phyloP scores from a whole-genome alignment of 2,329 filamentous ascomycete genomes.

The Penicillium fuscoglaucum region DNA sequence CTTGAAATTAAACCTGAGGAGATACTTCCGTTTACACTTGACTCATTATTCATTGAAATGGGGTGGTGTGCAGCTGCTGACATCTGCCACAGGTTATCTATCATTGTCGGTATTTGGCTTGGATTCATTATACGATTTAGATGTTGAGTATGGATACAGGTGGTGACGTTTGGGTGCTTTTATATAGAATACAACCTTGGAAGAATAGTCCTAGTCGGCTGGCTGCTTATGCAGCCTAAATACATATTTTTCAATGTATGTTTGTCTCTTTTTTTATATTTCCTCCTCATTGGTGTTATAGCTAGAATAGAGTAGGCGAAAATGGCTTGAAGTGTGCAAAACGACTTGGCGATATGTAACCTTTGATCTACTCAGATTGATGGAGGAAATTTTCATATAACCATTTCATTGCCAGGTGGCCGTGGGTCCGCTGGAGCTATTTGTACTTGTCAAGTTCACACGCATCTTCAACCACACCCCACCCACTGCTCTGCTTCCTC shows the following conservation, averaged over 20 bases:
- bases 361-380: not conserved
- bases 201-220: too few relatives aligned
- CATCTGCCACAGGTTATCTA: not conserved
- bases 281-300: too few relatives aligned
- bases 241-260: too few relatives aligned
- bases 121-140: not conserved
- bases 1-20: constrained; percentile 50
- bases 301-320: too few relatives aligned
- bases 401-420: not conserved
- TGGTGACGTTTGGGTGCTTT: too few relatives aligned
- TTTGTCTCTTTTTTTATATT: too few relatives aligned
- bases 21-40: constrained; percentile 15
- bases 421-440: not conserved
- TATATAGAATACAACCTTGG: not conserved
- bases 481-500: not conserved
- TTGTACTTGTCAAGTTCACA: constrained; percentile 1
- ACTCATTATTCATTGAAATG: not conserved
- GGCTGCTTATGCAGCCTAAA: too few relatives aligned
- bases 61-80: not conserved
- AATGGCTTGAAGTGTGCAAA: too few relatives aligned
- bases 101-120: too few relatives aligned
- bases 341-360: too few relatives aligned
- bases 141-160: not conserved
- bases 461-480: not conserved
- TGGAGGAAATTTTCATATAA: not conserved